Base-by-base conservation (phyloP, 306 rosid species). In the Lupinus albus region DNA sequence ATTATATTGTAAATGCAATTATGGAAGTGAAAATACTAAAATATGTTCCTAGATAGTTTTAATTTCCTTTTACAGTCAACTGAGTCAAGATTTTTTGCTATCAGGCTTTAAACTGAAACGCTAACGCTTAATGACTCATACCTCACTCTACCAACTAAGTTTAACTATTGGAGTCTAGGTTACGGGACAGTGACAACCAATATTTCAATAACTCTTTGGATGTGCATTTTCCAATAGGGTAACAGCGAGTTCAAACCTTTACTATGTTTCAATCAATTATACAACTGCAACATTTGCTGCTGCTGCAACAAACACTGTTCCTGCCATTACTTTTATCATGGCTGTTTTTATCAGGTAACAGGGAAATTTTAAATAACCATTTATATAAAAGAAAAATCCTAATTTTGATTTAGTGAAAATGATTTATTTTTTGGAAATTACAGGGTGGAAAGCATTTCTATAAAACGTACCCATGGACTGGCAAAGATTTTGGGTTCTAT, bases 211-310 rank as follows among this genome's bases (percentile, higher is more conserved):
- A 14, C 42, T 3, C 18, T 25, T 25, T 25, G 4, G 3, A 25
- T 17, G 5, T 16, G 1, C 42, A 32, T 60, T 20, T 64, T 13
- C 41, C 45, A 45, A n/a, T 39, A 93, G 97, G 88, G 70, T 90
- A 61, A 89, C 99, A 32, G 36, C 84, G 60, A 88, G 97, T 80
- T 79, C 91, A 72, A 93, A 80, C 67, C 88, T 93, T 30, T 93
- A 86, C 81, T 93, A 80, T 57, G 84, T 83, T 33, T 87, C 96
- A 16, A 79, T 93, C 67, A 85, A 84, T 81, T 74, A 82, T 39
- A 93, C 94, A 47, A 73, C 99, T 33, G 97, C 99, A 80, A 93
- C 96, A 61, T 93, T 84, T 77, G 95, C 97, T 11, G 99, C 97
- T 4, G 99, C 99, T 55, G 42, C 84, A 70, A 82, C 96, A 50